phyloP scores from a whole-genome alignment of 1,284 basidiomycete genomes.

The Microbotryum scabiosae region DNA sequence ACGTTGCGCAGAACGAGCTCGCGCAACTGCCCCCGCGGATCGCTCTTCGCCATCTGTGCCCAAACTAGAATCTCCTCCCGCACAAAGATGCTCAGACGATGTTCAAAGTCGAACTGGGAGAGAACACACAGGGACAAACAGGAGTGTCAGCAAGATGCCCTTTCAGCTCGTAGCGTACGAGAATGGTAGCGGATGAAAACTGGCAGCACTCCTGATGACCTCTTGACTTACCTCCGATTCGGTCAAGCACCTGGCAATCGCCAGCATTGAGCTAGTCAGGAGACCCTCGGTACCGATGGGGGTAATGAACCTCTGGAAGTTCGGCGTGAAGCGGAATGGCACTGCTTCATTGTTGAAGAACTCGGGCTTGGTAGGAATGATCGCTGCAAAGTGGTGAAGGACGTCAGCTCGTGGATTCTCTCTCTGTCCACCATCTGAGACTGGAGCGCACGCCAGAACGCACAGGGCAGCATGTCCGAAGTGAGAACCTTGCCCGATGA shows the following conservation, averaged over 20 bases:
- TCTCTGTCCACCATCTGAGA: too few relatives aligned
- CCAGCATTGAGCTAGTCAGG: conserved; percentile 75
- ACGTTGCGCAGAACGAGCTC: conserved; percentile 64
- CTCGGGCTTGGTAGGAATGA: conserved; percentile 38
- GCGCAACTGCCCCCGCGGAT: conserved; percentile 50
- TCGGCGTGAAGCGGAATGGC: conserved; percentile 94
- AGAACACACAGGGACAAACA: conserved; percentile 46
- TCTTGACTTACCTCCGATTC: conserved; percentile 69
- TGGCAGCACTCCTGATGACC: neutral
- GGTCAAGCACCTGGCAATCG: conserved; percentile 80
- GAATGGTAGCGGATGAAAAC: neutral
- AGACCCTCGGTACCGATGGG: conserved; percentile 85
- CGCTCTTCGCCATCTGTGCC: conserved; percentile 43
- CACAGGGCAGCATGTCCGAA: conserved; percentile 80
- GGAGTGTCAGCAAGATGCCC: conserved; percentile 5
- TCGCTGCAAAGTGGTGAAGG: conserved; percentile 39
- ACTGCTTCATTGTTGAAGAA: conserved; percentile 60
- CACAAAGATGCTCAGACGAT: conserved; percentile 79
- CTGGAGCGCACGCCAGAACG: conserved; percentile 27
- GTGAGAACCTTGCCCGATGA: conserved; percentile 82
- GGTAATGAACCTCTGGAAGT: conserved; percentile 89
- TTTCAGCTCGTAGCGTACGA: too few relatives aligned
- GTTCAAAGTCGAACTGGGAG: conserved; percentile 75
- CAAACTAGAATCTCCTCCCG: conserved; percentile 84
- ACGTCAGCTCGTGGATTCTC: neutral